Conservation (phyloP, 768 basidiomycete genomes). For the Lentinula guzmanii region DNA sequence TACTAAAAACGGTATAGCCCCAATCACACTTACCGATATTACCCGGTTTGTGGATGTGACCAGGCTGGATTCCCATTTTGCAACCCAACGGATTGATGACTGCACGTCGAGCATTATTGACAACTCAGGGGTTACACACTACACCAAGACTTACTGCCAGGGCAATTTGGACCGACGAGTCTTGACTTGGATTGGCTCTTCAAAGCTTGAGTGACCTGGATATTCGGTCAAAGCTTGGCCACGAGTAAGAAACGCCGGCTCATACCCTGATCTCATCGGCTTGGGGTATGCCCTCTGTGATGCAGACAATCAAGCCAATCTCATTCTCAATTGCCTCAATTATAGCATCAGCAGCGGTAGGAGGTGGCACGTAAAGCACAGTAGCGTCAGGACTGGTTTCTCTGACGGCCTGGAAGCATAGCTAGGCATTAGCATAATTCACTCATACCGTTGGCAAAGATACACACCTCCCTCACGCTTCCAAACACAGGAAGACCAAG, state of each 20-base stretch:
- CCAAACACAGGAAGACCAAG: conserved; percentile 94
- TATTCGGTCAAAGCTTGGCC: neutral
- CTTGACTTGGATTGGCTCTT: conserved; percentile 92
- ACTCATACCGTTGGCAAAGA: neutral
- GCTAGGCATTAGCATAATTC: conserved; percentile 4
- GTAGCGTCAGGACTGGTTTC: conserved; percentile 88
- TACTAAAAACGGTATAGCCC: neutral
- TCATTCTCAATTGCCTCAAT: conserved; percentile 99
- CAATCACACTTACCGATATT: conserved; percentile 66
- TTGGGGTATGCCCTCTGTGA: conserved; percentile 98
- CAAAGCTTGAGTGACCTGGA: conserved; percentile 86
- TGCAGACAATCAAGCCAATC: conserved; percentile 95
- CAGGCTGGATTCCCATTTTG: conserved; percentile 99
- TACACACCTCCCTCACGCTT: conserved; percentile 76
- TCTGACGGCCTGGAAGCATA: conserved; percentile 63
- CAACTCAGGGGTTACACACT: neutral
- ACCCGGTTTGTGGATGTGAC: conserved; percentile 95
- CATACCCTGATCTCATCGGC: conserved; percentile 88
- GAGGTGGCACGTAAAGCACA: conserved; percentile 97
- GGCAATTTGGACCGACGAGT: conserved; percentile 98
- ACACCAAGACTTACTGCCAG: conserved; percentile 44
- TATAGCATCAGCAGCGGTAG: conserved; percentile 92
- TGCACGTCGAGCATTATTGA: conserved; percentile 11
- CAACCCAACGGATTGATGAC: conserved; percentile 96
- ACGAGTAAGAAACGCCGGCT: conserved; percentile 5